A percentile compares a stretch with the other conserved stretches of the same genome.
These are phyloP conservation scores for Solanum chiquidenum DNA, from an alignment of 257 asterid species.

Conservation along the genomic window DNA sequence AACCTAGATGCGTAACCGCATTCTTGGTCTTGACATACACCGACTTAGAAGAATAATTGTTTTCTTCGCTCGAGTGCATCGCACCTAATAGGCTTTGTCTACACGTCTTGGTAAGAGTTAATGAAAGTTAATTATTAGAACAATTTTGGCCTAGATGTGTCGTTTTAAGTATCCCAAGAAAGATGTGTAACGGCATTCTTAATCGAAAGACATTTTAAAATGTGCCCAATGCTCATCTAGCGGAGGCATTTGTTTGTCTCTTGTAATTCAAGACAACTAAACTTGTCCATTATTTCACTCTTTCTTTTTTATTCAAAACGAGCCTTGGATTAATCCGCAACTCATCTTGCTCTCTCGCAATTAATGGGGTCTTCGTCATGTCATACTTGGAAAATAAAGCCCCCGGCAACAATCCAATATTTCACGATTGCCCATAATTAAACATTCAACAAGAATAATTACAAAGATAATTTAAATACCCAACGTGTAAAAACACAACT, in stretches of 20 bases:
- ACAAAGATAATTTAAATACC: neutral
- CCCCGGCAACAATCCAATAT: neutral
- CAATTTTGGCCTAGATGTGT: neutral
- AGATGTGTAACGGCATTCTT: neutral
- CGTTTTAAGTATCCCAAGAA: neutral
- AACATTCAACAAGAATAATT: neutral
- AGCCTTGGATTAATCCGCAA: neutral
- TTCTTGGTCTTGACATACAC: neutral
- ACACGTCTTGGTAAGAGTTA: neutral
- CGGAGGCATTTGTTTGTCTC: neutral
- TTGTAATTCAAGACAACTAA: neutral
- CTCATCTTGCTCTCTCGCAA: neutral
- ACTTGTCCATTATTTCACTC: neutral
- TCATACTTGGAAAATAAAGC: neutral
- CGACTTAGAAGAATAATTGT: neutral
- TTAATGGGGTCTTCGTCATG: neutral
- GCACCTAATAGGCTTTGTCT: neutral
- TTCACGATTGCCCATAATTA: neutral
- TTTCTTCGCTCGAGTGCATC: neutral
- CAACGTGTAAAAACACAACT: neutral
- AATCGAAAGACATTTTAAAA: neutral
- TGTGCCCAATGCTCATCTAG: neutral
- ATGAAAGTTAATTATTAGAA: neutral
- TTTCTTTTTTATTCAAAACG: neutral
- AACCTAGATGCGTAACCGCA: neutral